Conservation (phyloP, 2,329 filamentous ascomycete species). For the Cladosporium sphaerospermum region DNA sequence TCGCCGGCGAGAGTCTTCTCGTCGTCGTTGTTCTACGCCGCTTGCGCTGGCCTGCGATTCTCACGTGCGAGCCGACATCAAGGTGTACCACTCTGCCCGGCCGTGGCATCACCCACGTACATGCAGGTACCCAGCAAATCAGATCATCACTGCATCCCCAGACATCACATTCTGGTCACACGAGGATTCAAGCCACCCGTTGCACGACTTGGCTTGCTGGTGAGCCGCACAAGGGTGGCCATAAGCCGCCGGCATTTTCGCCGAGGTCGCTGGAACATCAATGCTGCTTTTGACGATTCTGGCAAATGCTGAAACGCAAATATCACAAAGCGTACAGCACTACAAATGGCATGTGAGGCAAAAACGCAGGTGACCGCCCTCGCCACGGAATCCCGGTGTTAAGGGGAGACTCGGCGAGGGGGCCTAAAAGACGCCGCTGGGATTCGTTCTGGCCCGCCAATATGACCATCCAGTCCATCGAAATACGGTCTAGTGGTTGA, state of each 20-base stretch:
- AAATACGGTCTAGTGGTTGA: conserved; percentile 11
- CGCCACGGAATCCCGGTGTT: conserved; percentile 11
- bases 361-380: conserved; percentile 11
- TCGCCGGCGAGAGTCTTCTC: neutral
- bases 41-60: neutral
- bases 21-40: neutral
- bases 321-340: too few relatives aligned
- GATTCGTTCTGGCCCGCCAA: conserved; percentile 11
- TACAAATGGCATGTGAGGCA: conserved; percentile 6
- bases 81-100: neutral
- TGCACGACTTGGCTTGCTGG: too few relatives aligned
- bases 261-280: too few relatives aligned
- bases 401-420: conserved; percentile 9
- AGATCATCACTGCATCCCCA: neutral
- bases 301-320: too few relatives aligned
- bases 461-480: conserved; percentile 12
- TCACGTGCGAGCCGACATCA: neutral
- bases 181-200: too few relatives aligned
- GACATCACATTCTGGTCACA: too few relatives aligned
- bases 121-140: conserved; percentile 11
- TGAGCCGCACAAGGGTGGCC: too few relatives aligned
- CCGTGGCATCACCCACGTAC: neutral
- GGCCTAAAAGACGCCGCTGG: conserved; percentile 11
- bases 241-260: too few relatives aligned
- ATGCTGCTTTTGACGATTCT: too few relatives aligned